Conservation (phyloP, 2,329 filamentous ascomycete genomes). For the Emergomyces orientalis region DNA sequence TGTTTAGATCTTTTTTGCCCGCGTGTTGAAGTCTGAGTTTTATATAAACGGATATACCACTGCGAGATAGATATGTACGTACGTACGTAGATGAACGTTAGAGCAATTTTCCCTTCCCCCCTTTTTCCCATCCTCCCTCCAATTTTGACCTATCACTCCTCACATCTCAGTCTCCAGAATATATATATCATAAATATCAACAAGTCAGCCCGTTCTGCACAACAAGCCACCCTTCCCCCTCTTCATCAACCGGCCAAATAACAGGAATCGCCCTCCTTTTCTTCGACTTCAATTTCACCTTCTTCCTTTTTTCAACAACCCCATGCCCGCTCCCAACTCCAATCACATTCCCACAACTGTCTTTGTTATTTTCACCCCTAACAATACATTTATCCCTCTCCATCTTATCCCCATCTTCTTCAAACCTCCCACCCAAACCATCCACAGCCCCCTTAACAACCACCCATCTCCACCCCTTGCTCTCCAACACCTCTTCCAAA, state of each 20-base stretch:
- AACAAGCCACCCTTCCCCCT: conserved; percentile 15
- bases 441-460: conserved; percentile 8
- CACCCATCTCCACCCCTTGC: conserved; percentile 24
- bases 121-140: neutral
- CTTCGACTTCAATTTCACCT: conserved; percentile 10
- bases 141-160: neutral
- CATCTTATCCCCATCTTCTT: neutral
- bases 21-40: neutral
- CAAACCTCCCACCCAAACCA: conserved; percentile 3
- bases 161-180: neutral
- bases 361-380: neutral
- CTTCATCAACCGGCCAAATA: conserved; percentile 22
- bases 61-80: neutral
- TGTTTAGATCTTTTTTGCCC: neutral
- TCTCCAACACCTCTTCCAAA: conserved; percentile 20
- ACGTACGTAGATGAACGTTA: neutral
- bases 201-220: conserved; percentile 4
- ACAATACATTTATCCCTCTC: conserved; percentile 2
- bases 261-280: conserved; percentile 24
- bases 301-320: conserved; percentile 7
- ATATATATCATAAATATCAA: neutral
- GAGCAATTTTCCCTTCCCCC: neutral
- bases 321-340: neutral
- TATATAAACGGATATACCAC: neutral
- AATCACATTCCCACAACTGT: neutral